These are phyloP conservation scores for Typha latifolia DNA, from an alignment of 176 grass and related monocot species.

Conservation along the genomic window DNA sequence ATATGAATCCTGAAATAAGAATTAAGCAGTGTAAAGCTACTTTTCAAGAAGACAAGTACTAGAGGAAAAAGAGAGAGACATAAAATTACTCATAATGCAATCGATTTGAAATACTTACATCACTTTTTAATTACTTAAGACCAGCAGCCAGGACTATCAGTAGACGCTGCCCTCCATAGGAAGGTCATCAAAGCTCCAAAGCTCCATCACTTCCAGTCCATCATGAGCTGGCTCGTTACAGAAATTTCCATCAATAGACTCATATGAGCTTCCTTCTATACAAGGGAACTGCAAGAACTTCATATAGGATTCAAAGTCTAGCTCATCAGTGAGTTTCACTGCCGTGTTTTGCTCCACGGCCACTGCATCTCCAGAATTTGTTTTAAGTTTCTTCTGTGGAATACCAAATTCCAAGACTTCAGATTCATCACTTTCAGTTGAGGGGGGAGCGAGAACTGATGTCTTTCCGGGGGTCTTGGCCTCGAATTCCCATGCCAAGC, in stretches of 20 bases:
- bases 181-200: constrained; percentile 88
- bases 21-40: background rate
- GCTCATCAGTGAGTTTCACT: constrained; percentile 22
- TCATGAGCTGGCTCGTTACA: constrained; percentile 26
- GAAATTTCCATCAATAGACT: constrained; percentile 29
- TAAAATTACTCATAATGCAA: background rate
- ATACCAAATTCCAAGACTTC: background rate
- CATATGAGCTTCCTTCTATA: constrained; percentile 27
- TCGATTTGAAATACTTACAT: background rate
- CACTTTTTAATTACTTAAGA: constrained; percentile 1
- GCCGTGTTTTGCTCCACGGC: background rate
- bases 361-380: background rate
- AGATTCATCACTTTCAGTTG: constrained; percentile 25
- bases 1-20: background rate
- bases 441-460: constrained; percentile 26
- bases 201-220: constrained; percentile 24
- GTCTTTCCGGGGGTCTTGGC: constrained; percentile 39
- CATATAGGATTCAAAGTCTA: constrained; percentile 37
- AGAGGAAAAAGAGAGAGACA: background rate
- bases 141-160: constrained; percentile 13
- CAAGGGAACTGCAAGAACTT: constrained; percentile 34
- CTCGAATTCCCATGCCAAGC: constrained; percentile 47
- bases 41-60: no score
- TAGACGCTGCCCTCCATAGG: constrained; percentile 33
- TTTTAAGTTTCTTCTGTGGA: background rate